Base-by-base conservation (phyloP, 352 stramenopile species). In the Pythium aphanidermatum region DNA sequence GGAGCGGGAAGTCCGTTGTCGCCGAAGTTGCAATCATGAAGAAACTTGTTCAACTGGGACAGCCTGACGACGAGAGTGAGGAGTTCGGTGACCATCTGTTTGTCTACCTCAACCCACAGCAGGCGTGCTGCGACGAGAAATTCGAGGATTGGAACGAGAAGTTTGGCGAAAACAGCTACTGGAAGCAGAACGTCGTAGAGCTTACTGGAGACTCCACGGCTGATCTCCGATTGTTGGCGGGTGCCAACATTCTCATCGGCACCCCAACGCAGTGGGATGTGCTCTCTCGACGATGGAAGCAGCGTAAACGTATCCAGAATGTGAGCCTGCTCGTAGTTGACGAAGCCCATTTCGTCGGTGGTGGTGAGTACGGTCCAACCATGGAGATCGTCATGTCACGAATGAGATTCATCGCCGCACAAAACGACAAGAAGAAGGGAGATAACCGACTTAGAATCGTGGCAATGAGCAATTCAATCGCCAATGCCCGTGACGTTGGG, bases 341-440 rank as follows among this genome's bases (percentile, higher is more conserved):
- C 67, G 95, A 99, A 51, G 49, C 98, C 27, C 97, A 99, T 58
- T 97, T 99, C 46, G 74, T 99, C 4, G 96, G 95, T 21, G 76
- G 75, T 11, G 83, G 78, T 6, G 67, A 87, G 68, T 86, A 76
- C 27, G 82, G 82, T 8, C 89, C 95, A 12, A 97, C 87, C 10
- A 90, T 99, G 52, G 97, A 99, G 64, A 79, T 99, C 25, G 86
- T 99, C 5, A 89, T 99, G 54, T 98, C 93, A 12, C 74, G 97
- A 13, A 98, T 98, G 92, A 81, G 97, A 20, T 99, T 98, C 55
- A 97, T 99, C 37, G 87, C 86, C 25, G 96, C 86, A 14, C 73
- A 92, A 42, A 70, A 84, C 49, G 75, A 91, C 28, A 88, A 92
- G 55, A 85, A 84, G 51, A 68, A 65, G 20, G 74, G 68, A 29